Conservation (phyloP, 2,329 filamentous ascomycete genomes). For the Ceratocystis cacaofunesta region DNA sequence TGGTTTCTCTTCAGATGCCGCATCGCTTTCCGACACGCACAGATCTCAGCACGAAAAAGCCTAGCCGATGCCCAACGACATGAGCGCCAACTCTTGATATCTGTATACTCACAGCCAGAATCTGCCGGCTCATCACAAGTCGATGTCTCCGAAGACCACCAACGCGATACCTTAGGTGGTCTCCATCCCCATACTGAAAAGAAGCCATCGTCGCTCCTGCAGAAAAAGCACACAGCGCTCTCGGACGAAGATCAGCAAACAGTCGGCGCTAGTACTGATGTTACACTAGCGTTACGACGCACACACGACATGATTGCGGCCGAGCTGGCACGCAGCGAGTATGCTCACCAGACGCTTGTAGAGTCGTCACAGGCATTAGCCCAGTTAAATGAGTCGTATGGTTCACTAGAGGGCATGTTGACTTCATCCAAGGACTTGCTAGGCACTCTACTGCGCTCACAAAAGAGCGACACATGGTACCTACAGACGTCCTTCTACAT, state of each 20-base stretch:
- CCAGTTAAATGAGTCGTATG: conserved; percentile 68
- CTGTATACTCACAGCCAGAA: conserved; percentile 39
- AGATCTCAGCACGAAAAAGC: conserved; percentile 62
- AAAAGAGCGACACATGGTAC: conserved; percentile 98
- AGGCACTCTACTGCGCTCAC: conserved; percentile 63
- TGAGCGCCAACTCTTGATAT: conserved; percentile 63
- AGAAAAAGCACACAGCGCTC: conserved; percentile 24
- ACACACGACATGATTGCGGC: conserved; percentile 77
- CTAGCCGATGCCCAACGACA: conserved; percentile 57
- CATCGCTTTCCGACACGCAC: conserved; percentile 63
- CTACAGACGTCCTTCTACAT: conserved; percentile 80
- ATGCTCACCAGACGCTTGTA: conserved; percentile 75
- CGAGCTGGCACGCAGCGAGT: conserved; percentile 74
- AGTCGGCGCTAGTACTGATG: conserved; percentile 62
- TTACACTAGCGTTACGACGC: conserved; percentile 68
- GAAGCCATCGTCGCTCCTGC: conserved; percentile 18
- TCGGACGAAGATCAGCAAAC: conserved; percentile 57
- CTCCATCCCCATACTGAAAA: conserved; percentile 21
- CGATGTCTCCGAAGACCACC: conserved; percentile 19
- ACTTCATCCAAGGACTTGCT: conserved; percentile 60
- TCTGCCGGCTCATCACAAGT: conserved; percentile 21
- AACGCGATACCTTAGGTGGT: conserved; percentile 12
- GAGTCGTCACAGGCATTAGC: conserved; percentile 72
- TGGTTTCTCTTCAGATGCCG: conserved; percentile 31
- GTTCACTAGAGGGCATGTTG: conserved; percentile 61